Percentiles rank a stretch among this genome's conserved stretches.
These are phyloP conservation scores for Lasiosphaeria miniovina DNA, from an alignment of 495 filamentous ascomycete genomes.

Conservation along the genomic window DNA sequence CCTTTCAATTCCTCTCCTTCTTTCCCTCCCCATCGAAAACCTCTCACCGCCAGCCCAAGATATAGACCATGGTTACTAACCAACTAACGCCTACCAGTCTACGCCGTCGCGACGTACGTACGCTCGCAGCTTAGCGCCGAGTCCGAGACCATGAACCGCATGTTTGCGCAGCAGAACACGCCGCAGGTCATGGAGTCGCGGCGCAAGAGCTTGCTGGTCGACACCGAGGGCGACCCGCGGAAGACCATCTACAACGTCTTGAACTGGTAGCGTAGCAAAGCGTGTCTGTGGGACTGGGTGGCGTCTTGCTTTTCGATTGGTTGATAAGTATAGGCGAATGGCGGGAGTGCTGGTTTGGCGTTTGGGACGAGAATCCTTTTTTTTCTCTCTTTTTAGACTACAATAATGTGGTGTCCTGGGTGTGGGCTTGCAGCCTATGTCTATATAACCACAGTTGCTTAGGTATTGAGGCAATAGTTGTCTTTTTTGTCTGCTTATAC, in stretches of 20 bases:
- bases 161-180: slow-evolving; percentile 42
- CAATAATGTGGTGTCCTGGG: no score
- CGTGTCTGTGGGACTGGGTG: no score
- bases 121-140: slow-evolving; percentile 30
- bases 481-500: no score
- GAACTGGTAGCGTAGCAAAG: slow-evolving; percentile 26
- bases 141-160: slow-evolving; percentile 35
- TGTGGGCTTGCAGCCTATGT: no score
- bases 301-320: no score
- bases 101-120: slow-evolving; percentile 32
- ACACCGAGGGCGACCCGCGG: slow-evolving; percentile 37
- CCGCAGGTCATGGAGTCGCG: slow-evolving; percentile 33
- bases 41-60: background rate
- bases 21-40: background rate
- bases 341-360: no score
- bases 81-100: slow-evolving; percentile 21
- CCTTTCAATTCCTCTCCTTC: background rate
- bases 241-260: slow-evolving; percentile 38
- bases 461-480: no score
- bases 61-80: background rate
- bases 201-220: slow-evolving; percentile 28
- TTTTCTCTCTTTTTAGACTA: no score
- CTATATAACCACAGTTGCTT: no score
- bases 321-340: no score
- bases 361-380: no score